phyloP scores from a whole-genome alignment of 768 basidiomycete genomes.

The Panaeolus papilionaceus region DNA sequence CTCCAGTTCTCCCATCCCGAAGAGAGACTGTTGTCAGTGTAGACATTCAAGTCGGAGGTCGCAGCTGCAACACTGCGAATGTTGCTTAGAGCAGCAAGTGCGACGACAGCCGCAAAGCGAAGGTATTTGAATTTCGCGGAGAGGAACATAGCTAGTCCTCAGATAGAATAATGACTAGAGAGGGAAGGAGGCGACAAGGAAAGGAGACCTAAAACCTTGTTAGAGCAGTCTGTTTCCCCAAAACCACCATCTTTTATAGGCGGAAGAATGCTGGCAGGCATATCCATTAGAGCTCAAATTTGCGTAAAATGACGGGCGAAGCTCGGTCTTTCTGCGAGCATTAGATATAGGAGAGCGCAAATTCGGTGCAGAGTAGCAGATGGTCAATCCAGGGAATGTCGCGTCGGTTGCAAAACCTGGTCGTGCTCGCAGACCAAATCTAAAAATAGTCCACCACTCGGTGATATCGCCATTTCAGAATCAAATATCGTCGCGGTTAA shows the following conservation, averaged over 20 bases:
- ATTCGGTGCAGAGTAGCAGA: slow-evolving; percentile 3
- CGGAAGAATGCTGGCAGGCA: not conserved
- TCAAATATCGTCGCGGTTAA: not conserved
- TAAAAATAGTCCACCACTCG: slow-evolving; percentile 5
- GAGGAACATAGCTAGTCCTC: not conserved
- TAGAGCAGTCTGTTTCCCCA: slow-evolving; percentile 3
- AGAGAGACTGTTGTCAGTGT: slow-evolving; percentile 47
- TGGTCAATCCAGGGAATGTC: not conserved
- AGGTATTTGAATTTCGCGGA: slow-evolving; percentile 23
- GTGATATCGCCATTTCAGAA: slow-evolving; percentile 6
- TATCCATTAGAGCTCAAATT: not conserved
- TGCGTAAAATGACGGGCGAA: not conserved
- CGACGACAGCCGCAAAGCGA: slow-evolving; percentile 28
- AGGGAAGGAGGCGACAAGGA: not conserved
- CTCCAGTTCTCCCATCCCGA: slow-evolving; percentile 60
- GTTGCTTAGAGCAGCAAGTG: slow-evolving; percentile 28
- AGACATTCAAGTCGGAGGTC: slow-evolving; percentile 46
- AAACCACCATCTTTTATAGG: not conserved
- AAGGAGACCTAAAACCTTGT: slow-evolving; percentile 9
- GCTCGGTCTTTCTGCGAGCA: slow-evolving; percentile 5
- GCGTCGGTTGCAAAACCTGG: slow-evolving; percentile 5
- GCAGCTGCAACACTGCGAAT: slow-evolving; percentile 19
- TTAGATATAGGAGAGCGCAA: not conserved
- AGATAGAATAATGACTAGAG: not conserved
- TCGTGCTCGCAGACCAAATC: not conserved